phyloP scores from a whole-genome alignment of 768 basidiomycete species.

The Podaxis sp. region DNA sequence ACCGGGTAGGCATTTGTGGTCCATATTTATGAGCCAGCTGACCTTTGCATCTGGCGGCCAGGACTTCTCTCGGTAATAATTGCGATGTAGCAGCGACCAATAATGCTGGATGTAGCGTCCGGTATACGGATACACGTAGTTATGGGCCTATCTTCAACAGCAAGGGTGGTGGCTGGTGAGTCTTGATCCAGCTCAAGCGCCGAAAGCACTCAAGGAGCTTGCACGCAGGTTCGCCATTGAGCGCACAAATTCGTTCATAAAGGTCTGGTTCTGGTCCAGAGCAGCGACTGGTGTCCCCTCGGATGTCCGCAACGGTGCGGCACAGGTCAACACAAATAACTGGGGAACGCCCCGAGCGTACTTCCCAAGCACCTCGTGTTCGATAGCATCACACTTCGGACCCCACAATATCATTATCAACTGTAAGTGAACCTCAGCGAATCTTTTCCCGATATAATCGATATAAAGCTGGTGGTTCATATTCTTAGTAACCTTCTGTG shows the following conservation, averaged over 20 bases:
- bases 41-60: slow-evolving; percentile 18
- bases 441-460: neutral
- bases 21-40: neutral
- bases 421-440: slow-evolving; percentile 26
- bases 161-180: slow-evolving; percentile 63
- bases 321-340: slow-evolving; percentile 43
- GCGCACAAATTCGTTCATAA: slow-evolving; percentile 55
- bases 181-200: neutral
- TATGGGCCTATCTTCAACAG: slow-evolving; percentile 60
- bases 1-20: slow-evolving; percentile 41
- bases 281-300: slow-evolving; percentile 39
- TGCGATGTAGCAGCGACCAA: slow-evolving; percentile 48
- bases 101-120: slow-evolving; percentile 33
- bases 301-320: slow-evolving; percentile 43
- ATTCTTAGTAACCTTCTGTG: slow-evolving; percentile 58
- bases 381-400: slow-evolving; percentile 53
- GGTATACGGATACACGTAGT: slow-evolving; percentile 35
- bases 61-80: slow-evolving; percentile 39
- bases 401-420: slow-evolving; percentile 68
- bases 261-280: slow-evolving; percentile 73
- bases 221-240: slow-evolving; percentile 59
- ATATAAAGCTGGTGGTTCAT: neutral
- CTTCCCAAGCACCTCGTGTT: slow-evolving; percentile 61
- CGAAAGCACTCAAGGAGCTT: neutral
- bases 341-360: slow-evolving; percentile 65